Percentiles rank a stretch among this genome's conserved stretches.
Evolutionary conservation across 257 asterid species (phyloP).

Genomic region (Lycium ferocissimum): DNA sequence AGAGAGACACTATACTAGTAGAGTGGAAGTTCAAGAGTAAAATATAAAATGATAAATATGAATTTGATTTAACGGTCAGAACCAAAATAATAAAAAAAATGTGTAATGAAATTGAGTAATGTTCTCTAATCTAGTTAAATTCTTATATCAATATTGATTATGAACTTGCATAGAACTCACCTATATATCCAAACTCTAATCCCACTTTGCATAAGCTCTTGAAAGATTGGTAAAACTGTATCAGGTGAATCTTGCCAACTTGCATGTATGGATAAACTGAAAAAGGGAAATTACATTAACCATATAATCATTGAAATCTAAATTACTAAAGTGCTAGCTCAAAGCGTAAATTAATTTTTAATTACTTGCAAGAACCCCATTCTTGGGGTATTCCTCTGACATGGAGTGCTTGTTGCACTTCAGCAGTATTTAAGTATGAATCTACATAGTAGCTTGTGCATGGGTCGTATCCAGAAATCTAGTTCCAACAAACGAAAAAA

Average conservation of each 20-base stretch:
- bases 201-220: conserved; percentile 35
- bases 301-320: background rate
- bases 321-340: background rate
- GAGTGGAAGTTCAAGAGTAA: too few species aligned
- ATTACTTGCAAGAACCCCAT: conserved; percentile 62
- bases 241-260: conserved; percentile 54
- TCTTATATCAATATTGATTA: background rate
- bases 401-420: conserved; percentile 63
- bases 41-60: too few species aligned
- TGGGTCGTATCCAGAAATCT: conserved; percentile 61
- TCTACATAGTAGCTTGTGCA: conserved; percentile 48
- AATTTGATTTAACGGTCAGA: too few species aligned
- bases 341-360: background rate
- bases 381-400: conserved; percentile 46
- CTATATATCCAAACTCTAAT: conserved; percentile 59
- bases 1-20: too few species aligned
- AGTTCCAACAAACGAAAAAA: background rate
- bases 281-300: background rate
- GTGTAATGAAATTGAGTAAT: too few species aligned
- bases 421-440: conserved; percentile 51
- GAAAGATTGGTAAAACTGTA: conserved; percentile 54
- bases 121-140: too few species aligned
- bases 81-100: too few species aligned
- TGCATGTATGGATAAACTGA: conserved; percentile 8
- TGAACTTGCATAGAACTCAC: conserved; percentile 21